Base-by-base conservation (phyloP, 768 basidiomycete species). In the Trametes maxima region DNA sequence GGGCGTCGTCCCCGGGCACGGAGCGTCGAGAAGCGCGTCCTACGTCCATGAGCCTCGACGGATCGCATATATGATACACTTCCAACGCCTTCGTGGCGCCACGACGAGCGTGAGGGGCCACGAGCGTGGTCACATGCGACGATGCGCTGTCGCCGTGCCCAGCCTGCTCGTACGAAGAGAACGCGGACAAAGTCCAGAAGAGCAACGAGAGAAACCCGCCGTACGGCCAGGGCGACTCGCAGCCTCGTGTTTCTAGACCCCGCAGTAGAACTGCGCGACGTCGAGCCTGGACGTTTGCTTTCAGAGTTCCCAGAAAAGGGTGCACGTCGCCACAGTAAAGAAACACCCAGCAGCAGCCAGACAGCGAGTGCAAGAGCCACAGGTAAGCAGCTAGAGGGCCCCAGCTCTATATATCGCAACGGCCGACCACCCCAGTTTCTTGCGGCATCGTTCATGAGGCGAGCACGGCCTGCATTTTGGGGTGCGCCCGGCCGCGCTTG, bases 401-500 rank as follows among this genome's bases (percentile, higher is more conserved):
- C 6, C 25, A 54, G 25, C 25, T 19, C 10, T 58, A 58, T 58
- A 58, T 58, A 58, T 43, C 48, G 37, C 48, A 43, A 12, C 40
- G 25, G 2, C 24, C 10, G 12, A 4, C 19, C 28, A 44, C 57
- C 57, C 57, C 57, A 36, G 35, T 43, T 50, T 35, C 33, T n/a
- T 24, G 19, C 48, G 7, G 48, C 48, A 11, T 13, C 24, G 37
- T 58, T 47, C 40, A 19, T 24, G 21, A 33, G 28, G 48, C 48
- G 39, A 28, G 47, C n/a, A 28, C 22, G 19, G 21, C 19, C 12
- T 47, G 47, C 47, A 25, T 10, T 57, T 52, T 56, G 54, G 60
- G 60, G 60, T 62, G 54, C 47, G 35, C 42, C 36, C 36, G 36
- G 4, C 40, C 33, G 48, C 36, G 49, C 42, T 62, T 44, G 54